These are phyloP conservation scores for Silene coronaria DNA, from an alignment of 179 eudicot genomes.

Conservation along the genomic window DNA sequence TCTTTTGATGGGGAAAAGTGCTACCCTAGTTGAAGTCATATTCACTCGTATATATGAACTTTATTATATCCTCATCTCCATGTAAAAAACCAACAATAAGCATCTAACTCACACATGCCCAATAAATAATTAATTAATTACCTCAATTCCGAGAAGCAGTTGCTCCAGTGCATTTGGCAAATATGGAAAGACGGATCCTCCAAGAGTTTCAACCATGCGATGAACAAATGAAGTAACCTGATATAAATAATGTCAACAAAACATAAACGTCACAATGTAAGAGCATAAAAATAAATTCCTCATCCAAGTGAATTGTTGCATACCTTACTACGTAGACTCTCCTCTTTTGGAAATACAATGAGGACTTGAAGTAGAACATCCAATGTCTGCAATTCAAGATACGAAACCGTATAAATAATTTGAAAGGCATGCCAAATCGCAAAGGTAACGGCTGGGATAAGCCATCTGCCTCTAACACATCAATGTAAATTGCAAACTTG, in stretches of 20 bases:
- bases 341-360: conserved; percentile 74
- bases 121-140: conserved; percentile 12
- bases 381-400: conserved; percentile 59
- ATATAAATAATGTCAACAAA: background rate
- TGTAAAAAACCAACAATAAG: conserved; percentile 1
- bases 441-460: background rate
- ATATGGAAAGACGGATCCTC: conserved; percentile 80
- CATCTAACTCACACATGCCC: background rate
- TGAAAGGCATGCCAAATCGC: background rate
- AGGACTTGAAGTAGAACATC: conserved; percentile 87
- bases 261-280: background rate
- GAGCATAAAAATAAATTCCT: background rate
- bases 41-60: background rate
- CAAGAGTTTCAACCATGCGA: conserved; percentile 94
- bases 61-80: background rate
- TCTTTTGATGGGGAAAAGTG: background rate
- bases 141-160: conserved; percentile 89
- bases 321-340: conserved; percentile 84
- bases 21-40: background rate
- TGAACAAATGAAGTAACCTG: conserved; percentile 94
- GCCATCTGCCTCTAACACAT: conserved; percentile 5
- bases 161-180: conserved; percentile 87
- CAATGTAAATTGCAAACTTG: background rate
- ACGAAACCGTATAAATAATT: background rate
- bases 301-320: conserved; percentile 16